Base-by-base conservation (phyloP, 2,329 filamentous ascomycete species). In the Cytospora schulzeri region DNA sequence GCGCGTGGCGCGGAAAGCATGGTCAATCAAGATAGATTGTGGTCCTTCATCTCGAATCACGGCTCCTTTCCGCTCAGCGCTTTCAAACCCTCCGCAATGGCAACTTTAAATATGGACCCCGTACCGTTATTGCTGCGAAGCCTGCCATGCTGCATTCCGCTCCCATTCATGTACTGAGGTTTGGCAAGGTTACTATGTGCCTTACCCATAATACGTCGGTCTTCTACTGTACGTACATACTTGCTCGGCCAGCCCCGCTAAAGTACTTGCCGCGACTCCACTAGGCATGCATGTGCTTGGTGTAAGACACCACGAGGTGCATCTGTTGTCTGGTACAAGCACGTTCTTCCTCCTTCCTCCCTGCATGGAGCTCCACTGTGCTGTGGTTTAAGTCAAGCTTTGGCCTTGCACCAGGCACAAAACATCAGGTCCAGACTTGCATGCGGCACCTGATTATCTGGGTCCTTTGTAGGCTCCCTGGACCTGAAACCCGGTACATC, bases 401-500 rank as follows among this genome's bases (percentile, higher is more conserved):
- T 28, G 22, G 50, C 50, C 41, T 9, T 28, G 55, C 60, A 50
- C 50, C 58, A 53, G 59, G 35, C 17, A 24, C 60, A 52, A 15
- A 33, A 35, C 54, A 54, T 24, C 48, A 52, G 50, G 15, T 26
- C 38, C 28, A 48, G 26, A n/a, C 56, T n/a, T n/a, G 22, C 38
- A 48, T 41, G 60, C 52, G 35, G 31, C 15, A 41, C 53, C 41
- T 31, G 48, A 52, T 48, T 48, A n/a, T 48, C 41, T 22, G 56
- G 53, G 53, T 38, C 19, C 14, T 7, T 31, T 9, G 4, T 15
- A 35, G 33, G 33, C 41, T 59, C 45, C 55, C 51, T 31, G 60
- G 53, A 56, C 60, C 52, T 57, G n/a, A 51, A 50, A 63, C 22
- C 62, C 48, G 62, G 57, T 52, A 54, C 58, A 31, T 59, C 19